These are phyloP conservation scores for Acrodontium crateriforme DNA, from an alignment of 2,329 filamentous ascomycete genomes.

Conservation along the genomic window DNA sequence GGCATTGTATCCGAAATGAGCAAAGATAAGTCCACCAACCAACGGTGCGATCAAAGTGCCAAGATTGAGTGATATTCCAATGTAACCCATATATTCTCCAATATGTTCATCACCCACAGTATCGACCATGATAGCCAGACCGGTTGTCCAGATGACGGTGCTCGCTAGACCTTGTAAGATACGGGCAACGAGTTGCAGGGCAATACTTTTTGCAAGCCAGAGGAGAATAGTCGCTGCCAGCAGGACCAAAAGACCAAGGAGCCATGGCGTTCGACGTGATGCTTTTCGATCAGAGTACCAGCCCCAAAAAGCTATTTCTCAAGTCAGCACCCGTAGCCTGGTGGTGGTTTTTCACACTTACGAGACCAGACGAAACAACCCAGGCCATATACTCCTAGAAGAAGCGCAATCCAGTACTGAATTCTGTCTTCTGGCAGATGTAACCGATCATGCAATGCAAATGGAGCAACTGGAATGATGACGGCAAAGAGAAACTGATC, in stretches of 20 bases:
- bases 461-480: constrained; percentile 11
- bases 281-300: constrained; percentile 46
- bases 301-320: constrained; percentile 27
- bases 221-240: constrained; percentile 49
- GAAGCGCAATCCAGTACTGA: constrained; percentile 54
- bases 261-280: constrained; percentile 46
- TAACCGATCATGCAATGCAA: constrained; percentile 5
- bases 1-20: constrained; percentile 26
- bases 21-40: constrained; percentile 54
- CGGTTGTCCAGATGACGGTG: constrained; percentile 58
- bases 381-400: constrained; percentile 56
- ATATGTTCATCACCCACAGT: constrained; percentile 48
- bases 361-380: constrained; percentile 43
- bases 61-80: constrained; percentile 48
- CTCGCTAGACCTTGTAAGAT: constrained; percentile 53
- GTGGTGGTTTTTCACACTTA: too few species aligned
- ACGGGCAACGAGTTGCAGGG: constrained; percentile 46
- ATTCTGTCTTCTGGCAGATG: constrained; percentile 22
- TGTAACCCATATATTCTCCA: constrained; percentile 52
- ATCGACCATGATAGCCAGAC: constrained; percentile 56
- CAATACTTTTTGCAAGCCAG: constrained; percentile 47
- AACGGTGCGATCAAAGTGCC: constrained; percentile 50
- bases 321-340: too few species aligned
- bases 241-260: constrained; percentile 47
- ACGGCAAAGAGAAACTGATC: constrained; percentile 14